Evolutionary conservation across 768 basidiomycete genomes (phyloP).

Genomic region (Dendrothele bispora): DNA sequence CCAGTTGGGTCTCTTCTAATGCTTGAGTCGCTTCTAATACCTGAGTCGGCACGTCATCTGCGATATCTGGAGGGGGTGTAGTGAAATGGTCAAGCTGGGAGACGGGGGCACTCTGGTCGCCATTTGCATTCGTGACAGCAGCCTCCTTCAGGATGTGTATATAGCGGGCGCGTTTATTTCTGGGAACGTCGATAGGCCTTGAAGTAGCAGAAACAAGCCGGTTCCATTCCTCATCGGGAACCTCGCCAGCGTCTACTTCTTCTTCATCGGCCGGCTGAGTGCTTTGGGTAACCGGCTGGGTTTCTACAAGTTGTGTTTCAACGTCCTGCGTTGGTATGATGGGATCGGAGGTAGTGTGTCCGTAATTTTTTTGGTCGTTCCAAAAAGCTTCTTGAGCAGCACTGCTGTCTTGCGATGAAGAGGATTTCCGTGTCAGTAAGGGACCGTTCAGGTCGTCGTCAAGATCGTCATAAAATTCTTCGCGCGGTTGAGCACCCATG

Average conservation of each 20-base stretch:
- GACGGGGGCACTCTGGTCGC: not conserved
- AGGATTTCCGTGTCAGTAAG: not conserved
- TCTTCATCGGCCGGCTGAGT: not conserved
- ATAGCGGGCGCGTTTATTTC: not conserved
- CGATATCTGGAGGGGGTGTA: not conserved
- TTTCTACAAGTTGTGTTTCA: not conserved
- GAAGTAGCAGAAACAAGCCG: not conserved
- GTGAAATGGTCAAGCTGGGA: not conserved
- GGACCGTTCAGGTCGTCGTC: too few relatives aligned
- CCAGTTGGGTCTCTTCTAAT: too few relatives aligned
- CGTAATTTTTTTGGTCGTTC: too few relatives aligned
- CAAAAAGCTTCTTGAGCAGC: not conserved
- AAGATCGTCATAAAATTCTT: too few relatives aligned
- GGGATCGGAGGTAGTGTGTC: too few relatives aligned
- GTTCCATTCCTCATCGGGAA: not conserved
- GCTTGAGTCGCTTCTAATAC: conserved; percentile 1
- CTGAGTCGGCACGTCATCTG: not conserved
- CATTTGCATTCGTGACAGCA: not conserved
- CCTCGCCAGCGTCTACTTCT: not conserved
- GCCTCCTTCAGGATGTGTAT: not conserved
- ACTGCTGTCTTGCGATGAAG: not conserved
- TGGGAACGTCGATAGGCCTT: not conserved
- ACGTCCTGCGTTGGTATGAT: not conserved
- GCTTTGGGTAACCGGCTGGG: conserved; percentile 3
- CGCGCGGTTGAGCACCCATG: too few relatives aligned